Evolutionary conservation across 768 basidiomycete species (phyloP), one percentile per base, ranked within the genome.

Genomic region (Exsudoporus frostii): DNA sequence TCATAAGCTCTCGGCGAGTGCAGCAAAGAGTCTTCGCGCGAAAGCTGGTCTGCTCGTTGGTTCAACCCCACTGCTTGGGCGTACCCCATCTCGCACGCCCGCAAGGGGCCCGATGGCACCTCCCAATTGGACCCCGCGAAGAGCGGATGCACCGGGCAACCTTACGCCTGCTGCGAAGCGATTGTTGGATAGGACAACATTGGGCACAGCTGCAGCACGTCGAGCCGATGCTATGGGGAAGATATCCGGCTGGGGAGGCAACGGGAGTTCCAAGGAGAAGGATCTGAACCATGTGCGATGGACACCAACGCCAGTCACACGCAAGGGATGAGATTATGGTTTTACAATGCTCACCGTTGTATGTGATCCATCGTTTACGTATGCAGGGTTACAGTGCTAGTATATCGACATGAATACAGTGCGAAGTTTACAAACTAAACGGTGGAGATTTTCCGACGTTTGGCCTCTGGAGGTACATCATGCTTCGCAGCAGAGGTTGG

Each of bases 151-250:
- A 39, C 73, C 83, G 9, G 91, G 90, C 7, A 82, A 79, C 55
- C 69, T 96, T 57, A 95, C 93, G 0, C 93, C 93, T n/a, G 94
- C 94, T 25, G 94, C 84, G 24, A 81, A 77, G 65, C 75, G 85
- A 55, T 65, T 97, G 40, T 71, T 97, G 56, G 83, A 93, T 59
- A 75, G 87, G 60, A 85, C 83, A 7, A 83, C 87, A 0, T 74
- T 83, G 74, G 80, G 85, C 19, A 82, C 81, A 9, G 81, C 82
- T 11, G 85, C 82, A 13, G 62, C 76, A 24, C 77, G 82, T 60
- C 77, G 89, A 53, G 80, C 82, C 13, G 88, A 88, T n/a, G 83
- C 77, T 9, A 86, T 86, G 83, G 81, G 79, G 34, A 75, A 71
- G 53, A 66, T 71, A 19, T 75, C 82, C 5, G 73, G 78, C 5